Evolutionary conservation across 352 stramenopile genomes (phyloP).

Genomic region (Phytophthora foliorum): DNA sequence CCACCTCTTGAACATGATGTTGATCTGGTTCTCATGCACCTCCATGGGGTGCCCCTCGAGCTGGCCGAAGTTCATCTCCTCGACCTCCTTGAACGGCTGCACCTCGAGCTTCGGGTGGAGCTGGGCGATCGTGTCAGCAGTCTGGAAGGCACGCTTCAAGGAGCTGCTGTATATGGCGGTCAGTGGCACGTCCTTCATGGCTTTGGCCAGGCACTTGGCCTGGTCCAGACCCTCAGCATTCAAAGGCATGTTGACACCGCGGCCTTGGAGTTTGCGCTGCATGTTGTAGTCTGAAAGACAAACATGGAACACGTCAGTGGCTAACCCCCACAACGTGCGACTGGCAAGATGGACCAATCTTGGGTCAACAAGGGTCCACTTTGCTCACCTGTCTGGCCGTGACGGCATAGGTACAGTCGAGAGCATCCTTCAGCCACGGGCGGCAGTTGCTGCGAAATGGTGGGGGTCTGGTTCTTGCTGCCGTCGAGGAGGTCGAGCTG

Average conservation of each 20-base stretch:
- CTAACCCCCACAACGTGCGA: neutral
- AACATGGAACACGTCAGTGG: conserved; percentile 15
- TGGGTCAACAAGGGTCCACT: neutral
- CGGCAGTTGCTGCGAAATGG: conserved; percentile 65
- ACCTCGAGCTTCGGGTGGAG: conserved; percentile 65
- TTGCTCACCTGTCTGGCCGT: conserved; percentile 69
- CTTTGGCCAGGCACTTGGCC: conserved; percentile 62
- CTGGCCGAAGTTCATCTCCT: conserved; percentile 89
- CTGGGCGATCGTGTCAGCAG: conserved; percentile 58
- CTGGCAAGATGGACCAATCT: neutral
- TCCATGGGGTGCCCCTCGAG: conserved; percentile 74
- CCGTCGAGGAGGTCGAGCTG: conserved; percentile 27
- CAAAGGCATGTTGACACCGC: conserved; percentile 78
- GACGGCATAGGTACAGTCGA: conserved; percentile 79
- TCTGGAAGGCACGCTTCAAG: conserved; percentile 64
- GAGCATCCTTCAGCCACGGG: conserved; percentile 60
- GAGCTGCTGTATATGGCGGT: conserved; percentile 76
- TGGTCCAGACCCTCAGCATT: conserved; percentile 71
- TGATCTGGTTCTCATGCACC: conserved; percentile 58
- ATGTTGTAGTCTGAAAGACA: conserved; percentile 66
- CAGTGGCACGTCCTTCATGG: conserved; percentile 78
- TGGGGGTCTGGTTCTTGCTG: conserved; percentile 19
- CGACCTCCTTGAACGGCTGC: conserved; percentile 70
- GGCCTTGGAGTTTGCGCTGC: conserved; percentile 79
- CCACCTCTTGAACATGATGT: conserved; percentile 75